These are phyloP conservation scores for Cucurbitaria berberidis DNA, from an alignment of 2,329 filamentous ascomycete genomes.

Conservation along the genomic window DNA sequence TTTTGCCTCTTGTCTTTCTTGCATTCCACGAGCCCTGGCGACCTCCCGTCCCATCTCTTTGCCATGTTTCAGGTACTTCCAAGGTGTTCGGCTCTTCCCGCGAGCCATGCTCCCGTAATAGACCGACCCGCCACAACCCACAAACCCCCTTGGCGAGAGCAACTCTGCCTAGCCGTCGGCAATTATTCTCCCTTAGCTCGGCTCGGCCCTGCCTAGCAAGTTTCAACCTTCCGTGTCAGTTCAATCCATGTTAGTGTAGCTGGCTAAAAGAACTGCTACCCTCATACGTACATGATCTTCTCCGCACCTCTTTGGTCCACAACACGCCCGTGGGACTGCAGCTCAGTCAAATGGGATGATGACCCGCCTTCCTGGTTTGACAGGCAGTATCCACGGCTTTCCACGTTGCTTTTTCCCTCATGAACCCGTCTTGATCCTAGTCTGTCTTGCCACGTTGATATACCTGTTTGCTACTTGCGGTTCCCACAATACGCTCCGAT, in stretches of 20 bases:
- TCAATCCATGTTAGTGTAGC: too few relatives aligned
- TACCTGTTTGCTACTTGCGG: background rate
- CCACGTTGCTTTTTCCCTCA: constrained; percentile 11
- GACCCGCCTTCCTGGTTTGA: constrained; percentile 24
- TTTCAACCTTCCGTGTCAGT: too few relatives aligned
- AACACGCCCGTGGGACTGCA: too few relatives aligned
- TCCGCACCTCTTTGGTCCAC: too few relatives aligned
- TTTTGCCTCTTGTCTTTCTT: background rate
- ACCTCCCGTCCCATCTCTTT: background rate
- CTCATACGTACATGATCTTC: too few relatives aligned
- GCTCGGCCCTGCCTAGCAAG: too few relatives aligned
- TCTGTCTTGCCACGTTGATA: background rate
- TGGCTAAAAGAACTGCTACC: too few relatives aligned
- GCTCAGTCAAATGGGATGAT: constrained; percentile 23
- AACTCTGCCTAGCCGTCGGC: too few relatives aligned
- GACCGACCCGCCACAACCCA: constrained; percentile 4
- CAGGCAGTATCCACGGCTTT: constrained; percentile 5
- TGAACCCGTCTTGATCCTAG: background rate
- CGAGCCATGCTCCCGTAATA: constrained; percentile 14
- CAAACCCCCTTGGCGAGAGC: too few relatives aligned
- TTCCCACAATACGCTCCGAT: background rate
- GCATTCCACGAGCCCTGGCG: background rate
- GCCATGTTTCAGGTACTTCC: constrained; percentile 9
- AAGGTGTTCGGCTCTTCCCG: constrained; percentile 16
- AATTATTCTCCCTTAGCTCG: too few relatives aligned